These are phyloP conservation scores for Neurospora crassa DNA, from an alignment of 2,329 filamentous ascomycete genomes.

Conservation along the genomic window DNA sequence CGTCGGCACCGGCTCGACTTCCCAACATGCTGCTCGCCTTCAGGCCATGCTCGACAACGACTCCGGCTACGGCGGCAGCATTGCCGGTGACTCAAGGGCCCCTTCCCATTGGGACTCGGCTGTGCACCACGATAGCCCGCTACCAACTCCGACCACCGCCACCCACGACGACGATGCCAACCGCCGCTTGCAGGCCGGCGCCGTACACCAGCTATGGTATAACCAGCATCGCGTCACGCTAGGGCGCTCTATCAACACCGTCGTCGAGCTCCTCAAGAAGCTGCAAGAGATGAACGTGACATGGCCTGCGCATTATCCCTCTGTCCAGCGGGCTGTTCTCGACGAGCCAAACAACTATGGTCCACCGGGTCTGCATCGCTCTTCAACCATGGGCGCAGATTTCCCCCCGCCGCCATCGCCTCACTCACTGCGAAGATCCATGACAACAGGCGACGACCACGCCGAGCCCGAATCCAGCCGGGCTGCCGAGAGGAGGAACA, in stretches of 20 bases:
- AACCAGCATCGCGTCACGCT: slow-evolving; percentile 84
- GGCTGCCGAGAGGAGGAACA: slow-evolving; percentile 48
- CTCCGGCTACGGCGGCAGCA: slow-evolving; percentile 84
- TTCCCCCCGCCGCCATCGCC: slow-evolving; percentile 10
- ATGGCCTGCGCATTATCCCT: slow-evolving; percentile 94
- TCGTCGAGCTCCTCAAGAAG: slow-evolving; percentile 71
- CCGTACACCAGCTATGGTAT: slow-evolving; percentile 89
- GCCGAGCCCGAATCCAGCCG: slow-evolving; percentile 62
- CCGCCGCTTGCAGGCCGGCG: slow-evolving; percentile 61
- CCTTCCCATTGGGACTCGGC: slow-evolving; percentile 33
- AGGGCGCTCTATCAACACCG: slow-evolving; percentile 78
- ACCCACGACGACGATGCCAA: slow-evolving; percentile 45
- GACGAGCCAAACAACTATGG: slow-evolving; percentile 25
- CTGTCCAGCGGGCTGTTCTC: slow-evolving; percentile 55
- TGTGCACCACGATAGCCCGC: slow-evolving; percentile 35
- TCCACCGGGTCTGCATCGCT: slow-evolving; percentile 52
- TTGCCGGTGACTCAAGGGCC: slow-evolving; percentile 46
- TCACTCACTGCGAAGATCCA: slow-evolving; percentile 50
- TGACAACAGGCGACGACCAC: slow-evolving; percentile 56
- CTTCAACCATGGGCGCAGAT: slow-evolving; percentile 49
- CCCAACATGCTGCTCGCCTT: slow-evolving; percentile 70
- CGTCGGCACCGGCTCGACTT: slow-evolving; percentile 72
- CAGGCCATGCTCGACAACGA: slow-evolving; percentile 77
- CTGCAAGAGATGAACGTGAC: slow-evolving; percentile 81
- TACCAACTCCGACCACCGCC: slow-evolving; percentile 27